Evolutionary conservation across 1,139 yeast genomes (phyloP).

Genomic region (Pichiaceae sp.): DNA sequence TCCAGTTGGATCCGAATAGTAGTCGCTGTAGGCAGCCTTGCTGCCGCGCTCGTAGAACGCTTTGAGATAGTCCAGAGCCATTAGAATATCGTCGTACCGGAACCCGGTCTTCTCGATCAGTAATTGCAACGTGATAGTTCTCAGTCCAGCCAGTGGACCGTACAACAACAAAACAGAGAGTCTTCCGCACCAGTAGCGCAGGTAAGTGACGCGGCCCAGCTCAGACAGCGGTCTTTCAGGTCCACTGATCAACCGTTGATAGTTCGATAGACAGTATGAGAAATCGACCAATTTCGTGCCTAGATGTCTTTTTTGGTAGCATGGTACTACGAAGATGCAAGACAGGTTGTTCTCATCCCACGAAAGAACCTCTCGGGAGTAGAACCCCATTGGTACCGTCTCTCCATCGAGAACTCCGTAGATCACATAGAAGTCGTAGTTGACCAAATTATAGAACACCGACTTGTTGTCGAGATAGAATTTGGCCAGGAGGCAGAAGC

Average conservation of each 20-base stretch:
- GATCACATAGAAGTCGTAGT: conserved; percentile 70
- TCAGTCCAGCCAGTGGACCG: conserved; percentile 25
- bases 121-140: conserved; percentile 37
- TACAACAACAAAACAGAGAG: conserved; percentile 34
- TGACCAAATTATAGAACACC: conserved; percentile 69
- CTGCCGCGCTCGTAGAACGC: conserved; percentile 30
- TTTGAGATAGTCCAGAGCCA: conserved; percentile 55
- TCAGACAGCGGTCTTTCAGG: conserved; percentile 90
- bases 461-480: conserved; percentile 88
- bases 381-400: conserved; percentile 70
- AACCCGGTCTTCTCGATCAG: conserved; percentile 60
- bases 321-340: conserved; percentile 87
- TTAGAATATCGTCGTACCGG: conserved; percentile 57
- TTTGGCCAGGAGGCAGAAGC: conserved; percentile 76
- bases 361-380: conserved; percentile 77
- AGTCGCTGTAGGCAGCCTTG: conserved; percentile 18
- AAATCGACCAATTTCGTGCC: conserved; percentile 80
- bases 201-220: conserved; percentile 66
- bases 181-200: conserved; percentile 66
- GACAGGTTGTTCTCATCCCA: conserved; percentile 86
- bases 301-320: conserved; percentile 70
- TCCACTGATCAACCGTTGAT: conserved; percentile 57
- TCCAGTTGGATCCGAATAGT: conserved; percentile 17
- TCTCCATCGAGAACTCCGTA: conserved; percentile 39
- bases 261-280: conserved; percentile 64